Evolutionary conservation across 2,329 filamentous ascomycete genomes (phyloP), one percentile per base, ranked within the genome.

Genomic region (Colletotrichum costaricense): DNA sequence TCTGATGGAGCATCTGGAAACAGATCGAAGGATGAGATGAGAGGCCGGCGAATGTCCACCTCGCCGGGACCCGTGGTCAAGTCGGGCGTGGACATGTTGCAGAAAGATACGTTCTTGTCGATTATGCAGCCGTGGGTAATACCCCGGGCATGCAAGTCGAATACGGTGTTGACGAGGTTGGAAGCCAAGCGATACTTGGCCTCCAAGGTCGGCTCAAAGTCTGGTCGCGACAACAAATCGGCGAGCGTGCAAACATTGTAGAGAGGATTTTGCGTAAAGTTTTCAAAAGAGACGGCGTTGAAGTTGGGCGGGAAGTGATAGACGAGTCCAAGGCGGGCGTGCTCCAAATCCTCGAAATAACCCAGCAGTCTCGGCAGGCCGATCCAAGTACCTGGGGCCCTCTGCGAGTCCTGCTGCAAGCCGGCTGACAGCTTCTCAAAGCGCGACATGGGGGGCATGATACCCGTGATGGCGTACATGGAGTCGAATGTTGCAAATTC

Each of bases 161-260:
- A 94, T 42, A 95, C 87, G 4, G 93, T 93, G 75, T 92, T 92
- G 38, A 90, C 90, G 3, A 95, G 85, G 75, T 94, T 94, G 66
- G 93, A 88, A 4, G 93, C 93, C 63, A 96, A 86, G 16, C 92
- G 89, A 78, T 95, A 95, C 77, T 94, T 94, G 71, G 92, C 91
- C 82, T 96, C 94, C 0, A 95, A 85, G 46, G 89, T 89, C 0
- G 93, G 93, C 77, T 93, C 90, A 46, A 87, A 88, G 63, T 86
- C 85, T 0, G 87, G 85, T 19, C 84, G 80, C 2, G 82, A 82
- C 0, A 93, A 84, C 12, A 93, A 83, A 66, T 91, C 86, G 16
- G 83, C 82, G 6, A 93, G 80, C 0, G 89, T 89, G 57, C 86
- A 88, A 4, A 91, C 79, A 67, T 84, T 88, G 76, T 88, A 88